Percentiles rank a stretch among this genome's conserved stretches.
These are phyloP conservation scores for Nothopassalora personata DNA, from an alignment of 2,329 filamentous ascomycete species.

Conservation along the genomic window DNA sequence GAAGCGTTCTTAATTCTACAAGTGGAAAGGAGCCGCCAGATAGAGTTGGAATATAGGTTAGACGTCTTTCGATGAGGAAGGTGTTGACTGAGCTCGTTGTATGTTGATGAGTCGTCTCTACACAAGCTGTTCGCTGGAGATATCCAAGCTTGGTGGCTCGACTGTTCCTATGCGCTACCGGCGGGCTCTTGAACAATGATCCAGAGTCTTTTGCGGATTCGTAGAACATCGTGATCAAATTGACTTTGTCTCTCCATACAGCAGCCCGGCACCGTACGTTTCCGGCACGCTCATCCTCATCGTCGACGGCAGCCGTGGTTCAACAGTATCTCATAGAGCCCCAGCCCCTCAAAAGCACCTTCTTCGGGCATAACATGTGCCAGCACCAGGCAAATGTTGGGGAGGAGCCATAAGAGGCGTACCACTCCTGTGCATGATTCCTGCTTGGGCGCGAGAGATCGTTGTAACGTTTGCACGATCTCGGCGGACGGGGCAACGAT, in stretches of 20 bases:
- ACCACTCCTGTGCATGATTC: neutral
- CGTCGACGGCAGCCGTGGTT: neutral
- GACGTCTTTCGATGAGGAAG: no score
- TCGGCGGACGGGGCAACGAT: neutral
- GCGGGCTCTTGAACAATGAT: no score
- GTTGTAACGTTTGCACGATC: neutral
- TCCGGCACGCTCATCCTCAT: neutral
- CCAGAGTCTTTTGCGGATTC: no score
- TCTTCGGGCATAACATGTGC: neutral
- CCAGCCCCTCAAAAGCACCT: neutral
- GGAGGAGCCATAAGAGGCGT: neutral
- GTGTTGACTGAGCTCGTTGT: no score
- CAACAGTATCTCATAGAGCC: neutral
- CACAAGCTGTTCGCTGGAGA: no score
- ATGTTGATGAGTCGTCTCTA: no score
- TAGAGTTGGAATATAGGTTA: no score
- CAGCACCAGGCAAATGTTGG: neutral
- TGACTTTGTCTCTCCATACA: neutral
- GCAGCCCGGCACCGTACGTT: neutral
- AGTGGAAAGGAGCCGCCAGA: no score
- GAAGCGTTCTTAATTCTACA: no score
- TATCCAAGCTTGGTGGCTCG: no score
- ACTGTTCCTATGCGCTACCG: no score
- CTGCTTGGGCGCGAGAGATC: neutral
- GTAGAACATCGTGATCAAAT: no score